phyloP scores from a whole-genome alignment of 2,329 filamentous ascomycete genomes.

The Pseudopyricularia javanii region DNA sequence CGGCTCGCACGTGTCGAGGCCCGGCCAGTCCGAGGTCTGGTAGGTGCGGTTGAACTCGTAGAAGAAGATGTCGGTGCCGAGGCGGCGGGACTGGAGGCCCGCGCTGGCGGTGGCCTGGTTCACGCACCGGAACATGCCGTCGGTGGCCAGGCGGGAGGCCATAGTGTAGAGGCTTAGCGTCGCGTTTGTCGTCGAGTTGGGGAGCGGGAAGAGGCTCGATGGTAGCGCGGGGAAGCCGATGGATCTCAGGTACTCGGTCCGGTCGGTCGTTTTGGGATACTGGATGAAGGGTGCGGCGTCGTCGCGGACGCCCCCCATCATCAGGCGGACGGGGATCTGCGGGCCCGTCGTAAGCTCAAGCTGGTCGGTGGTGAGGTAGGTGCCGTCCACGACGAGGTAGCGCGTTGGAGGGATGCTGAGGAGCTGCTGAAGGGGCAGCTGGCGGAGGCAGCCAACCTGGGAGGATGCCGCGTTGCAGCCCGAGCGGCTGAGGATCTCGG shows the following conservation, averaged over 20 bases:
- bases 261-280: slow-evolving; percentile 25
- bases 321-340: slow-evolving; percentile 36
- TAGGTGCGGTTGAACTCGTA: slow-evolving; percentile 49
- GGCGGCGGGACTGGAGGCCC: slow-evolving; percentile 28
- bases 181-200: slow-evolving; percentile 27
- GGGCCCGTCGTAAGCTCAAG: slow-evolving; percentile 27
- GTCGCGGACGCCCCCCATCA: slow-evolving; percentile 41
- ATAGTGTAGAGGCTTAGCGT: slow-evolving; percentile 44
- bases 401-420: slow-evolving; percentile 32
- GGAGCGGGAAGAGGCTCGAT: slow-evolving; percentile 34
- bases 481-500: slow-evolving; percentile 35
- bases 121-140: slow-evolving; percentile 46
- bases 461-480: slow-evolving; percentile 36
- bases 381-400: slow-evolving; percentile 46
- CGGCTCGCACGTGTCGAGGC: slow-evolving; percentile 34
- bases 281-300: slow-evolving; percentile 42
- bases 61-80: slow-evolving; percentile 35
- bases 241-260: slow-evolving; percentile 17
- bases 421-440: slow-evolving; percentile 29
- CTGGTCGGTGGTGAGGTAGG: slow-evolving; percentile 33
- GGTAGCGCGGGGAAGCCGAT: slow-evolving; percentile 19
- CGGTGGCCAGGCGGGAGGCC: slow-evolving; percentile 40
- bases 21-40: slow-evolving; percentile 38
- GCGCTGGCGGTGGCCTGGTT: slow-evolving; percentile 45
- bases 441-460: slow-evolving; percentile 40